Conservation (phyloP, 176 grass and related monocot genomes). For the Canna indica region DNA sequence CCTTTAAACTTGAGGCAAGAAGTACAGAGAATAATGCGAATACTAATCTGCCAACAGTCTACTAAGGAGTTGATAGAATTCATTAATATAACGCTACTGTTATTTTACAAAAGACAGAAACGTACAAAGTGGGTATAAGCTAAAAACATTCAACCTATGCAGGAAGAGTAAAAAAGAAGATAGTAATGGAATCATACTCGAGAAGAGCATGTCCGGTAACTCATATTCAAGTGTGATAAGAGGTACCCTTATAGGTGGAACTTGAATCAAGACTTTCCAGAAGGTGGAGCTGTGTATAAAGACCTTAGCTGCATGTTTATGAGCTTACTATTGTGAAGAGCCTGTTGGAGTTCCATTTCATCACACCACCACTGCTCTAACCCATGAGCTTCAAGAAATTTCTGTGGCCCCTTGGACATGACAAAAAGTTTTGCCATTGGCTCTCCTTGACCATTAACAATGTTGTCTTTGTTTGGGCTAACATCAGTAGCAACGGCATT, state of each 20-base stretch:
- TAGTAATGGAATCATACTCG: not conserved
- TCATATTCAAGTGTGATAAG: not conserved
- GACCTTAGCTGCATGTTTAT: constrained; percentile 8
- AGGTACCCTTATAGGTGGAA: not conserved
- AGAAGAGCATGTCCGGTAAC: not conserved
- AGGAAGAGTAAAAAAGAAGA: not conserved
- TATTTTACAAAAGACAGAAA: too few species aligned
- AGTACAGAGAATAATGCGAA: too few species aligned
- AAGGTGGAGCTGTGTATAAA: not conserved
- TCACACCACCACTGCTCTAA: constrained; percentile 19
- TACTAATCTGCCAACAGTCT: too few species aligned
- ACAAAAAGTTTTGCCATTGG: constrained; percentile 2
- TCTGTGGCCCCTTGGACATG: constrained; percentile 9
- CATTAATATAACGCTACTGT: too few species aligned
- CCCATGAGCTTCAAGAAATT: constrained; percentile 21
- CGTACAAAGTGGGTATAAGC: too few species aligned
- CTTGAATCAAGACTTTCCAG: not conserved
- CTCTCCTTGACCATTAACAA: not conserved
- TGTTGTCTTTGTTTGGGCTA: not conserved
- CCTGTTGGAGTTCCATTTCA: not conserved
- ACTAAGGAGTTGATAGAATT: too few species aligned
- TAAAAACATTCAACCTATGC: not conserved
- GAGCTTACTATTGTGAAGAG: constrained; percentile 10
- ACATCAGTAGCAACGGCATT: constrained; percentile 9
- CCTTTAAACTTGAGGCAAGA: too few species aligned